Percentiles rank a stretch among this genome's conserved stretches.
These are phyloP conservation scores for Clonostachys sp. DNA, from an alignment of 2,329 filamentous ascomycete genomes.

Conservation along the genomic window DNA sequence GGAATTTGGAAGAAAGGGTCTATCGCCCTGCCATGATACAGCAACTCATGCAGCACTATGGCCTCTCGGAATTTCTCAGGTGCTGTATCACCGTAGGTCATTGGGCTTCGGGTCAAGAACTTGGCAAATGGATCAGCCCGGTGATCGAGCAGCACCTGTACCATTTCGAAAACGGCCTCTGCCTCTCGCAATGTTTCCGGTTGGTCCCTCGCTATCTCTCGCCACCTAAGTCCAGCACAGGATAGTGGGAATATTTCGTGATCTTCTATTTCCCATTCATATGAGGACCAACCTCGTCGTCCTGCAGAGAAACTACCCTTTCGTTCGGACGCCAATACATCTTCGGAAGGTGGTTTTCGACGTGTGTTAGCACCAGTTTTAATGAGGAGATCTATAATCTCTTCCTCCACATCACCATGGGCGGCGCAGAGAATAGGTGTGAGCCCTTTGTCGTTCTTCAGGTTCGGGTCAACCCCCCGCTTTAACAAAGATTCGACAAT, in stretches of 20 bases:
- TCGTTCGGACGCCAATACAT: too few relatives aligned
- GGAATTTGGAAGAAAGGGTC: background rate
- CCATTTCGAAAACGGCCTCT: background rate
- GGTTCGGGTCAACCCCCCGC: background rate
- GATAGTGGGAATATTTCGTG: too few relatives aligned
- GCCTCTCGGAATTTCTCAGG: background rate
- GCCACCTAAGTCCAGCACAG: too few relatives aligned
- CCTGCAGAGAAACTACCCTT: too few relatives aligned
- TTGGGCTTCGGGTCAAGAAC: background rate
- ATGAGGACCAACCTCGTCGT: too few relatives aligned
- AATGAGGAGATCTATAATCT: background rate
- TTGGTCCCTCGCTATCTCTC: too few relatives aligned
- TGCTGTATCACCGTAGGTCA: too few relatives aligned
- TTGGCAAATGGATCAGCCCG: background rate
- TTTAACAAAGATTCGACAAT: background rate
- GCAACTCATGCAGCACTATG: background rate
- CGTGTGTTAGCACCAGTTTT: background rate
- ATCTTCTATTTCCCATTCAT: too few relatives aligned
- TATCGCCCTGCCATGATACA: background rate
- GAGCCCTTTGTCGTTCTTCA: background rate
- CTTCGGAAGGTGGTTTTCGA: too few relatives aligned
- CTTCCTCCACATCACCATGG: too few relatives aligned
- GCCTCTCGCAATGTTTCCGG: too few relatives aligned
- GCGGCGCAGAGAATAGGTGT: background rate
- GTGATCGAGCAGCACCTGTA: background rate